Conservation (phyloP, 2,329 filamentous ascomycete genomes). For the Fusarium metavorans region DNA sequence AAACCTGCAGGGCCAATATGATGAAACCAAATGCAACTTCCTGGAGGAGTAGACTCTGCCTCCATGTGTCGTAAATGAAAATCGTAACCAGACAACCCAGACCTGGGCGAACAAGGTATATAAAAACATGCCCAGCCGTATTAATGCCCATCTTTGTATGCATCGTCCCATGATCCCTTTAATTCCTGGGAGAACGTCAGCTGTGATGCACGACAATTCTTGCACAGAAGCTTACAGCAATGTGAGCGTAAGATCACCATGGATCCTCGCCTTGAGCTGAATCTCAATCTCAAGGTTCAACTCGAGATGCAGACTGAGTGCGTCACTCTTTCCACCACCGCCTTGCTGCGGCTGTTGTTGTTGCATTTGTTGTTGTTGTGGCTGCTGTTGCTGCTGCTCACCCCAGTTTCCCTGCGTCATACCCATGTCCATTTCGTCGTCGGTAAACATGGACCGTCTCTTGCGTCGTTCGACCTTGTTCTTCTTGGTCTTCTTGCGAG, state of each 20-base stretch:
- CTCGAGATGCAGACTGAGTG: slow-evolving; percentile 77
- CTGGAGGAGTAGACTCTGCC: not conserved
- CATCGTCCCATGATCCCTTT: not conserved
- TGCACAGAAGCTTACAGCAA: slow-evolving; percentile 63
- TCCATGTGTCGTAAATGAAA: not conserved
- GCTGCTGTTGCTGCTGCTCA: slow-evolving; percentile 29
- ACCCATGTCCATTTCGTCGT: slow-evolving; percentile 29
- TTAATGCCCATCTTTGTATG: not conserved
- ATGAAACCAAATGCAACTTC: not conserved
- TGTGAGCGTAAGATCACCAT: slow-evolving; percentile 84
- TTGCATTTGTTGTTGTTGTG: slow-evolving; percentile 15
- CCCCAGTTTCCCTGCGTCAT: slow-evolving; percentile 30
- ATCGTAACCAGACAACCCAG: not conserved
- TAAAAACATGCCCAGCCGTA: not conserved
- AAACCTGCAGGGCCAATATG: not conserved
- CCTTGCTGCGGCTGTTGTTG: slow-evolving; percentile 31
- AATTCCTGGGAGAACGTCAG: slow-evolving; percentile 22
- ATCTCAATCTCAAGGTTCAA: slow-evolving; percentile 87
- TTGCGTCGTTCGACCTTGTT: slow-evolving; percentile 34
- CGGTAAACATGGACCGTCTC: slow-evolving; percentile 25
- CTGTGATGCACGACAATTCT: not conserved
- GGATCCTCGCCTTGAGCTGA: slow-evolving; percentile 85
- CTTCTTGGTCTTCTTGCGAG: slow-evolving; percentile 39
- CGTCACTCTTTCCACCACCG: slow-evolving; percentile 39
- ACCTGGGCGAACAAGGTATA: not conserved